These are phyloP conservation scores for Clavaria fumosa DNA, from an alignment of 768 basidiomycete genomes.

Conservation along the genomic window DNA sequence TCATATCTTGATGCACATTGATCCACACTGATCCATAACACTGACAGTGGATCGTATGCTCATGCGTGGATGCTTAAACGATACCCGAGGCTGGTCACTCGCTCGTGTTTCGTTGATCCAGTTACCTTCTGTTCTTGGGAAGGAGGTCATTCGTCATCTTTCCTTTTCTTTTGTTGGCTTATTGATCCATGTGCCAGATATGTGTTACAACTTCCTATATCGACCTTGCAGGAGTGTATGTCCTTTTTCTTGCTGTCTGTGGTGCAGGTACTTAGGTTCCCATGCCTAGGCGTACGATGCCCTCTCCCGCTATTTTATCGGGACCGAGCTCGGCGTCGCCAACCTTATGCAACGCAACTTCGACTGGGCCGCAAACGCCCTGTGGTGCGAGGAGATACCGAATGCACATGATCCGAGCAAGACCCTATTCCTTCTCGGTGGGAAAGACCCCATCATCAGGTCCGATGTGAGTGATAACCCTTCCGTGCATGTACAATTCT, in stretches of 20 bases:
- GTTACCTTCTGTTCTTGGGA: conserved; percentile 90
- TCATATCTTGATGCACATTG: background rate
- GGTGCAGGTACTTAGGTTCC: conserved; percentile 4
- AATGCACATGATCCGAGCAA: conserved; percentile 52
- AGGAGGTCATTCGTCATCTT: conserved; percentile 40
- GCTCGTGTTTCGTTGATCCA: conserved; percentile 87
- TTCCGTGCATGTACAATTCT: background rate
- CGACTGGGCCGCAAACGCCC: conserved; percentile 74
- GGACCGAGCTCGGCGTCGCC: conserved; percentile 75
- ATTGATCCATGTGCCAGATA: conserved; percentile 30
- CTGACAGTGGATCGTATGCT: conserved; percentile 52
- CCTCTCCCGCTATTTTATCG: conserved; percentile 77
- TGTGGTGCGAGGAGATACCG: conserved; percentile 86
- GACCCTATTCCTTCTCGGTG: conserved; percentile 68
- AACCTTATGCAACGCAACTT: conserved; percentile 74
- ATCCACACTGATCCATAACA: conserved; percentile 3
- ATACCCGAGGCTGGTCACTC: conserved; percentile 45
- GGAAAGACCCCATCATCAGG: conserved; percentile 65
- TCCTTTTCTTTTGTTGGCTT: background rate
- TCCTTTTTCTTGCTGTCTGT: conserved; percentile 8
- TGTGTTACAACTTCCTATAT: conserved; percentile 88
- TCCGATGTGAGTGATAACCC: conserved; percentile 33
- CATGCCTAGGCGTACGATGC: conserved; percentile 56
- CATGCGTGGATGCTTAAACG: conserved; percentile 87
- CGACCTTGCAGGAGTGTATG: conserved; percentile 46